phyloP scores from a whole-genome alignment of 306 rosid genomes.

The Hippophae gyantsensis region DNA sequence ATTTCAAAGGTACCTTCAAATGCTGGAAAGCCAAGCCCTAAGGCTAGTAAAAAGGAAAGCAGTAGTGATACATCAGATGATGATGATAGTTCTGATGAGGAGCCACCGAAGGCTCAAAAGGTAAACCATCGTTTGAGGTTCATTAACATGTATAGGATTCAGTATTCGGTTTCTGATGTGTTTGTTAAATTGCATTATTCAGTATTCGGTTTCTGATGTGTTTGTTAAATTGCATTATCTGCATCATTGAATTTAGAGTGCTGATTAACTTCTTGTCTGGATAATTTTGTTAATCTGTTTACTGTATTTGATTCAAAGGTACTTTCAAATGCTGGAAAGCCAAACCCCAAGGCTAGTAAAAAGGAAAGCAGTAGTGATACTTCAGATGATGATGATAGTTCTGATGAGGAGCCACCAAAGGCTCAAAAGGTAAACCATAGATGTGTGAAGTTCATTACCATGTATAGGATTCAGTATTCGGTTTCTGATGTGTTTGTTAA shows the following conservation, averaged over 20 bases:
- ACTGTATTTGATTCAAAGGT: not conserved
- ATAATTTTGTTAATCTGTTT: not conserved
- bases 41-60: constrained; percentile 18
- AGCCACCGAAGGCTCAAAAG: constrained; percentile 12
- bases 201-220: no score
- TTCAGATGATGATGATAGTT: constrained; percentile 17
- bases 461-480: no score
- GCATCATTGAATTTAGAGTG: not conserved
- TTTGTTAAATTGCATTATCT: no score
- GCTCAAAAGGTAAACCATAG: constrained; percentile 9
- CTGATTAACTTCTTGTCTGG: no score
- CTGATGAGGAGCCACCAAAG: constrained; percentile 14
- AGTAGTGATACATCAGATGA: constrained; percentile 19
- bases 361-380: constrained; percentile 18
- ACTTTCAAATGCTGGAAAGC: constrained; percentile 2
- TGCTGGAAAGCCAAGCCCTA: constrained; percentile 13
- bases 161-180: no score
- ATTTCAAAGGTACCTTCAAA: not conserved
- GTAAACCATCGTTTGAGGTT: not conserved
- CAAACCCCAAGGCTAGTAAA: constrained; percentile 11
- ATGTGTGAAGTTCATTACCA: not conserved
- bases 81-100: constrained; percentile 8
- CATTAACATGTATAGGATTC: no score
- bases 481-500: no score
- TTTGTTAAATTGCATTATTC: no score